phyloP scores from a whole-genome alignment of 495 filamentous ascomycete genomes.

The Rhypophila decipiens region DNA sequence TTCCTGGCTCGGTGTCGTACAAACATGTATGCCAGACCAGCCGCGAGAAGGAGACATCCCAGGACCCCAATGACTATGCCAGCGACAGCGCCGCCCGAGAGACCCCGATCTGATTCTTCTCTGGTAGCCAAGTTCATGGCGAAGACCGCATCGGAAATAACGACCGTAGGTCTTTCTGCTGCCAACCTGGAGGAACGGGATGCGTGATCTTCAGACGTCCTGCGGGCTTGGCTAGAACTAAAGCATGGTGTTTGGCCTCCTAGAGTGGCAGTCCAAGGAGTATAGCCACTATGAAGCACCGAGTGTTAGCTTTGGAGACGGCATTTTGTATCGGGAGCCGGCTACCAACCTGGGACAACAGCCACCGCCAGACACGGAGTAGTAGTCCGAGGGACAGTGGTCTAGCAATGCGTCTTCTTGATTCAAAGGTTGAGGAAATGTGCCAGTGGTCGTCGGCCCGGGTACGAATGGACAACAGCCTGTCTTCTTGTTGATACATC shows the following conservation, averaged over 20 bases:
- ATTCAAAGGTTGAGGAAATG: conserved; percentile 8
- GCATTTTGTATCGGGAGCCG: neutral
- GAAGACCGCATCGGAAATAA: conserved; percentile 8
- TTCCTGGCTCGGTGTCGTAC: conserved; percentile 3
- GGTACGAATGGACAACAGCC: conserved; percentile 18
- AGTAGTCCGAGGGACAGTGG: conserved; percentile 16
- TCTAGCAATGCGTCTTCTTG: conserved; percentile 3
- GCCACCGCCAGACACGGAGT: conserved; percentile 9
- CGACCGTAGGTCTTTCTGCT: conserved; percentile 9
- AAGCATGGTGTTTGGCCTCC: conserved; percentile 17
- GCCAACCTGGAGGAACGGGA: neutral
- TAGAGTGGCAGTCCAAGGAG: conserved; percentile 14
- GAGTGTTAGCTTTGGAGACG: conserved; percentile 1
- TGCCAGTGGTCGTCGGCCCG: neutral
- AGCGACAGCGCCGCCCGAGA: conserved; percentile 12
- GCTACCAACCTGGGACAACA: conserved; percentile 19
- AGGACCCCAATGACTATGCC: conserved; percentile 9
- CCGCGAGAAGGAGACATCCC: neutral
- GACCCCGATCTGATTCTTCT: neutral
- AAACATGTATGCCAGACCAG: conserved; percentile 4
- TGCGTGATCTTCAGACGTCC: neutral
- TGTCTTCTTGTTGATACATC: conserved; percentile 12
- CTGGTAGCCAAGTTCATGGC: conserved; percentile 11
- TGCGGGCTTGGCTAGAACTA: neutral
- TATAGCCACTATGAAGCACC: conserved; percentile 17